These are phyloP conservation scores for Teratosphaeria nubilosa DNA, from an alignment of 2,329 filamentous ascomycete species.

Conservation along the genomic window DNA sequence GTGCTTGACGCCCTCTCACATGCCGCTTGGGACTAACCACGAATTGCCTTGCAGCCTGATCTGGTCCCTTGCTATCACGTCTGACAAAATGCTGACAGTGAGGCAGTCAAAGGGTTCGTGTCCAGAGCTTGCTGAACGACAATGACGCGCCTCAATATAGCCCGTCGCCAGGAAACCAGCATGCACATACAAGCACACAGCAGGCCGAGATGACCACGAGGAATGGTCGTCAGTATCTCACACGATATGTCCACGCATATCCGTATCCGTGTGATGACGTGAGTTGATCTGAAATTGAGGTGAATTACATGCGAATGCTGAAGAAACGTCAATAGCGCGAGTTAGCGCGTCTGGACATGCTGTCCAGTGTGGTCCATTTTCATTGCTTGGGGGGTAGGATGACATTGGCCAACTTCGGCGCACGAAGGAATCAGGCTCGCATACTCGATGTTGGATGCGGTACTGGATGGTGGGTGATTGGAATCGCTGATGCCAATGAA, in stretches of 20 bases:
- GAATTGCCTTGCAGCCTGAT: no score
- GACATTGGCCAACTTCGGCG: background rate
- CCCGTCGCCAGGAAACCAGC: background rate
- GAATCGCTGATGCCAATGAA: slow-evolving; percentile 43
- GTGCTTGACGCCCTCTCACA: background rate
- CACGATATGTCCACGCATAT: background rate
- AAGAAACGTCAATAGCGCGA: background rate
- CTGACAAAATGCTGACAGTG: background rate
- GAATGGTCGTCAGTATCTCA: background rate
- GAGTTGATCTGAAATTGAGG: background rate
- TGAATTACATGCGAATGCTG: background rate
- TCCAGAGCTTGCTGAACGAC: slow-evolving; percentile 1
- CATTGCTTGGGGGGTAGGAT: background rate
- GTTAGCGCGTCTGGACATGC: background rate
- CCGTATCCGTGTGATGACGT: slow-evolving; percentile 3
- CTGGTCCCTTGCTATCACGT: no score
- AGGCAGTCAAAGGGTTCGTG: background rate
- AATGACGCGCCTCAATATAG: background rate
- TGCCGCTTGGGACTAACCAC: no score
- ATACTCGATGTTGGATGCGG: slow-evolving; percentile 38
- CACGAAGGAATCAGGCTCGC: slow-evolving; percentile 28
- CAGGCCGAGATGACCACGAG: background rate
- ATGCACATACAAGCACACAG: background rate
- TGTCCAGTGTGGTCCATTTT: background rate
- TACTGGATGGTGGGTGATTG: slow-evolving; percentile 35